These are phyloP conservation scores for Physaria fendleri DNA, from an alignment of 345 rosid species.

Conservation along the genomic window DNA sequence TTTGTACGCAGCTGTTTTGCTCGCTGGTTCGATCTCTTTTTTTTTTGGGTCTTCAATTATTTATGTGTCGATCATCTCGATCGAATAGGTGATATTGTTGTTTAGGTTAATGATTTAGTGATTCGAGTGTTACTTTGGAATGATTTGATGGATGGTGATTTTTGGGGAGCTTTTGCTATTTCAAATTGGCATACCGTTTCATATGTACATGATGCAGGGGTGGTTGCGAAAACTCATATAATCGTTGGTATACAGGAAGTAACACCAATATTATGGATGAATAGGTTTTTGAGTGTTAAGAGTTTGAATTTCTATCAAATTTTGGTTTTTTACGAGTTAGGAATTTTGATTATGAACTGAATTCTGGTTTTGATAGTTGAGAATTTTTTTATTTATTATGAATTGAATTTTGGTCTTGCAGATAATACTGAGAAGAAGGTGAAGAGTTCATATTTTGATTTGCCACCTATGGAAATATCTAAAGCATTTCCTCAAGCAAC, in stretches of 20 bases:
- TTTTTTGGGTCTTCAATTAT: neutral
- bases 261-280: neutral
- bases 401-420: conserved; percentile 2
- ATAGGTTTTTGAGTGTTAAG: too few species aligned
- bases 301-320: too few species aligned
- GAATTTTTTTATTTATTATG: neutral
- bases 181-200: neutral
- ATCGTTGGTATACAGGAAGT: neutral
- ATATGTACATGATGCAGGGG: neutral
- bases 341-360: neutral
- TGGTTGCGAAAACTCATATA: neutral
- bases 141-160: neutral
- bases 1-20: neutral
- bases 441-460: conserved; percentile 52
- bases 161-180: neutral
- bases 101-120: neutral
- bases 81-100: neutral
- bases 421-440: conserved; percentile 29
- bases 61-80: neutral
- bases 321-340: neutral
- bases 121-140: neutral
- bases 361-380: neutral
- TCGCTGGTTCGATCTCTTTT: neutral
- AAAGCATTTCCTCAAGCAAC: conserved; percentile 95
- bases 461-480: conserved; percentile 67